phyloP scores from a whole-genome alignment of 306 rosid genomes.

The Alnus glutinosa region DNA sequence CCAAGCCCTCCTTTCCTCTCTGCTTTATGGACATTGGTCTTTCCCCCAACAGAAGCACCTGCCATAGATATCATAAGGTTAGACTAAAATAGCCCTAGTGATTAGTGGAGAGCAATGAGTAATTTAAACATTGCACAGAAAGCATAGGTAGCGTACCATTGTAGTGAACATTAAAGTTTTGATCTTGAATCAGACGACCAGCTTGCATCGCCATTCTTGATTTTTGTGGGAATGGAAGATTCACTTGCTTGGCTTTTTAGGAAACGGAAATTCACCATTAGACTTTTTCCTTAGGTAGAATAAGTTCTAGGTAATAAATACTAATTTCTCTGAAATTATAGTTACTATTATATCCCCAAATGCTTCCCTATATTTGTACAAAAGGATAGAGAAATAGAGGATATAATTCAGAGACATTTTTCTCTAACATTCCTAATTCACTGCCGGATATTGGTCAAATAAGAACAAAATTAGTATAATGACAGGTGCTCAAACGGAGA shows the following conservation, averaged over 20 bases:
- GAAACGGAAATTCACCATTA: background rate
- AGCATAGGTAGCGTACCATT: slow-evolving; percentile 42
- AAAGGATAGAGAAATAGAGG: too few species aligned
- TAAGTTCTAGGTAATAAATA: background rate
- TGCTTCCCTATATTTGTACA: background rate
- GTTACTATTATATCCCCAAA: background rate
- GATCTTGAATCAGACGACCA: slow-evolving; percentile 45
- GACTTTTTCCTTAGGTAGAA: background rate
- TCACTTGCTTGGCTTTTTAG: too few species aligned
- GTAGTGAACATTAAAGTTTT: slow-evolving; percentile 33
- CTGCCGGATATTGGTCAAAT: background rate
- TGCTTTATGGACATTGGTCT: slow-evolving; percentile 32
- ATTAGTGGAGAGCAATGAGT: background rate
- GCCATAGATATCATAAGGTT: slow-evolving; percentile 17
- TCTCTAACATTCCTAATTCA: background rate
- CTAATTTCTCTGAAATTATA: background rate
- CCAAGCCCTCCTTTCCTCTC: slow-evolving; percentile 49
- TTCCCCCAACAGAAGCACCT: slow-evolving; percentile 50
- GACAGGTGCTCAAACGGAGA: too few species aligned
- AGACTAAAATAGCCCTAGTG: slow-evolving; percentile 8
- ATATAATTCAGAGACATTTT: too few species aligned
- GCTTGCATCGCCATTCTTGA: slow-evolving; percentile 51
- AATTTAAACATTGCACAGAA: background rate
- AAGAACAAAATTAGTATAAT: background rate
- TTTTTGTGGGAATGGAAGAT: background rate